Percentiles rank a stretch among this genome's conserved stretches.
Evolutionary conservation across 2,329 filamentous ascomycete species (phyloP).

Genomic region (Periconia sp.): DNA sequence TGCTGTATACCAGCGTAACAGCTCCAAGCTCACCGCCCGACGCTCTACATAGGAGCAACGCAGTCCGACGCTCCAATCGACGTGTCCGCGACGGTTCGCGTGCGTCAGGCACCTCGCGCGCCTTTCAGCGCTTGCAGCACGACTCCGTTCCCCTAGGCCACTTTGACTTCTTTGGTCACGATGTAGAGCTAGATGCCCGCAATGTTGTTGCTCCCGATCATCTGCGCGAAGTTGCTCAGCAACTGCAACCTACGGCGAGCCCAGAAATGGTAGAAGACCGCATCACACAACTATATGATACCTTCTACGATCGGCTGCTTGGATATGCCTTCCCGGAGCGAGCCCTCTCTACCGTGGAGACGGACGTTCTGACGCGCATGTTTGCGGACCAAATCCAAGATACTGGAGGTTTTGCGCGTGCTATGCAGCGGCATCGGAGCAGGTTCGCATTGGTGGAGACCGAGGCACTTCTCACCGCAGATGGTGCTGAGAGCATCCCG

Average conservation of each 20-base stretch:
- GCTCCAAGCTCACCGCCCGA: slow-evolving; percentile 20
- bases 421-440: slow-evolving; percentile 23
- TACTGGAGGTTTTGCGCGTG: slow-evolving; percentile 16
- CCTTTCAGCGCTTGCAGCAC: slow-evolving; percentile 15
- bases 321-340: slow-evolving; percentile 20
- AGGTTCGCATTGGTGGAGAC: slow-evolving; percentile 10
- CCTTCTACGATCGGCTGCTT: slow-evolving; percentile 34
- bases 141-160: slow-evolving; percentile 26
- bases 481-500: slow-evolving; percentile 33
- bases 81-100: slow-evolving; percentile 21
- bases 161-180: slow-evolving; percentile 26
- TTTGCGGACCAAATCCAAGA: slow-evolving; percentile 19
- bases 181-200: slow-evolving; percentile 24
- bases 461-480: slow-evolving; percentile 5
- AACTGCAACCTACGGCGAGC: slow-evolving; percentile 18
- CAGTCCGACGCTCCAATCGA: slow-evolving; percentile 57
- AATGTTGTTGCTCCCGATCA: slow-evolving; percentile 20
- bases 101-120: slow-evolving; percentile 14
- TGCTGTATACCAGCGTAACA: slow-evolving; percentile 53
- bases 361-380: slow-evolving; percentile 19
- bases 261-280: slow-evolving; percentile 20
- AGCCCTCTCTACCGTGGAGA: slow-evolving; percentile 20
- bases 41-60: slow-evolving; percentile 66
- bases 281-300: slow-evolving; percentile 30
- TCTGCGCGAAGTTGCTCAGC: slow-evolving; percentile 24